phyloP scores from a whole-genome alignment of 345 rosid species.

The Acer saccharum region DNA sequence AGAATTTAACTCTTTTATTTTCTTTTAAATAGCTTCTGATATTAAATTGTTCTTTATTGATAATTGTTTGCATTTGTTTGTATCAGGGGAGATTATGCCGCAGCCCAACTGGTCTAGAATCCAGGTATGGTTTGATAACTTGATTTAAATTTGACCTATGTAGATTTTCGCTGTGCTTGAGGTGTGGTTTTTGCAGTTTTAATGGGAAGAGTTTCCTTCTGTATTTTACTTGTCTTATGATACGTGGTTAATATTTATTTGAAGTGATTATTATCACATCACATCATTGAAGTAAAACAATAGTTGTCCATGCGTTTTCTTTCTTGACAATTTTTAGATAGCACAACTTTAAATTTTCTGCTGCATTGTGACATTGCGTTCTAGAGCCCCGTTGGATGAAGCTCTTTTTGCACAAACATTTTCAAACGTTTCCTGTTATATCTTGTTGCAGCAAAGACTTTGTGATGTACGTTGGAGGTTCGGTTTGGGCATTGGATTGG shows the following conservation, averaged over 20 bases:
- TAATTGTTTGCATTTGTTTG: conserved; percentile 21
- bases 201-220: not conserved
- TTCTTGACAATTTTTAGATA: not conserved
- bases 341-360: not conserved
- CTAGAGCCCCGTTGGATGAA: not conserved
- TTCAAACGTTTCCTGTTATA: conserved; percentile 4
- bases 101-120: conserved; percentile 29
- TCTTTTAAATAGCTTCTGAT: not conserved
- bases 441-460: conserved; percentile 75
- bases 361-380: not conserved
- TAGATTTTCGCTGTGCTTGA: not conserved
- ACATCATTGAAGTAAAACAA: not conserved
- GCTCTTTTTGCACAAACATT: not conserved
- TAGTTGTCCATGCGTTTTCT: not conserved
- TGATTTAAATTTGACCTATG: not conserved
- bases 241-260: too few relatives aligned
- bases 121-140: conserved; percentile 40
- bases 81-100: conserved; percentile 27
- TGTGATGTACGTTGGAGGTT: conserved; percentile 80
- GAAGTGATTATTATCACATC: not conserved
- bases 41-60: not conserved
- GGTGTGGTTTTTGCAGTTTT: not conserved
- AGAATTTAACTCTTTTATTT: not conserved
- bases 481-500: conserved; percentile 96
- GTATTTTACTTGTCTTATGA: not conserved